A percentile compares a stretch with the other conserved stretches of the same genome.
phyloP scores from a whole-genome alignment of 768 basidiomycete species.

The Lactifluus rugatus region DNA sequence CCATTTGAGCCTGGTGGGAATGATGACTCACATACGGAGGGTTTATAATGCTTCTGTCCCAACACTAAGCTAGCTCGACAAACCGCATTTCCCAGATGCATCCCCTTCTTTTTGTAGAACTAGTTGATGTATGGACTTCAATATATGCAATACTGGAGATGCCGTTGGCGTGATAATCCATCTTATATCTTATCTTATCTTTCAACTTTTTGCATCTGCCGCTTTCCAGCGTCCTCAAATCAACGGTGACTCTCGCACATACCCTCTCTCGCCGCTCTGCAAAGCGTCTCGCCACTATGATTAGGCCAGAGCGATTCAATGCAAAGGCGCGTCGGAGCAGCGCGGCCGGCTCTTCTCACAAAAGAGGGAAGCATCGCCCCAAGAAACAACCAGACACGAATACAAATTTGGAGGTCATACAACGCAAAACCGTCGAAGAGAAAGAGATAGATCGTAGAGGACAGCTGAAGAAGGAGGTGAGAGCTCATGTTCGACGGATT shows the following conservation, averaged over 20 bases:
- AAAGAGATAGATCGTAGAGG: conserved; percentile 24
- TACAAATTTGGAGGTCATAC: conserved; percentile 22
- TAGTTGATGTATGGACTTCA: background rate
- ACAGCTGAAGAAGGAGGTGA: conserved; percentile 26
- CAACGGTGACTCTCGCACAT: no score
- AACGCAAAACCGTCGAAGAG: conserved; percentile 23
- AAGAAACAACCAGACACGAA: conserved; percentile 5
- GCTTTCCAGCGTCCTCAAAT: no score
- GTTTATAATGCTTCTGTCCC: conserved; percentile 57
- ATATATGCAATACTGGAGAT: background rate
- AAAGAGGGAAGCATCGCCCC: conserved; percentile 42
- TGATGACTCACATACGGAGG: no score
- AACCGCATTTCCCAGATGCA: background rate
- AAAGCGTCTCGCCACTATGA: background rate
- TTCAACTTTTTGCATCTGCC: background rate
- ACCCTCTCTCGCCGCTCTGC: background rate
- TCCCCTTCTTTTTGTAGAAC: background rate
- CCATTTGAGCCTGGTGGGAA: no score
- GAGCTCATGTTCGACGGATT: no score
- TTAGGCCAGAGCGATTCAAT: conserved; percentile 36
- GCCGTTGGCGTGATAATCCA: background rate
- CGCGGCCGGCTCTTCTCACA: conserved; percentile 44
- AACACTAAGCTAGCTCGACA: conserved; percentile 7
- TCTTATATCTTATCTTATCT: conserved; percentile 2
- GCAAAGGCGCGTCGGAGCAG: conserved; percentile 56